Conservation (phyloP, 176 grass and related monocot genomes). For the Urochloa ruziziensis region DNA sequence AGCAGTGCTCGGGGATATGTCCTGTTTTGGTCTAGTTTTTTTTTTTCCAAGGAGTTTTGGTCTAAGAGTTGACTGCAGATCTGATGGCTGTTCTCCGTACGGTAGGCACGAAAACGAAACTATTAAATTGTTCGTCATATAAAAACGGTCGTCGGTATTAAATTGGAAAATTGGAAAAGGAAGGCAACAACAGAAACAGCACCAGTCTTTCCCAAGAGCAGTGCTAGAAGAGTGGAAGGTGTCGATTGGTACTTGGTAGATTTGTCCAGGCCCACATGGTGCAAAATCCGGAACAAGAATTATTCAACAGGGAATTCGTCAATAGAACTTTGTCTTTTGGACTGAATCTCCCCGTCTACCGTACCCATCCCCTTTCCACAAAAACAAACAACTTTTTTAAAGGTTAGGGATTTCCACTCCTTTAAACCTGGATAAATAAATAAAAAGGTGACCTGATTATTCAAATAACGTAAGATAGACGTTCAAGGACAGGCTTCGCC, state of each 20-base stretch:
- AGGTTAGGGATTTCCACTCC: not conserved
- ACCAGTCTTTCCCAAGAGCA: not conserved
- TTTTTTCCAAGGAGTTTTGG: not conserved
- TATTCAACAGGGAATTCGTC: slow-evolving; percentile 33
- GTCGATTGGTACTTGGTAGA: not conserved
- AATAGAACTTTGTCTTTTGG: not conserved
- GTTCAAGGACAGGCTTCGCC: not conserved
- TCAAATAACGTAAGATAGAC: slow-evolving; percentile 19
- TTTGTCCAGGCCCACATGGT: slow-evolving; percentile 20
- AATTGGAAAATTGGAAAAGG: not conserved
- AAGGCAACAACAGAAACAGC: not conserved
- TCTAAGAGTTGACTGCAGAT: not conserved
- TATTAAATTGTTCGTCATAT: not conserved
- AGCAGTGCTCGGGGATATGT: too few species aligned
- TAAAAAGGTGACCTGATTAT: not conserved
- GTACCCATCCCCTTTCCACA: not conserved
- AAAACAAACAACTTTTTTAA: slow-evolving; percentile 35
- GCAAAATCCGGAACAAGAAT: slow-evolving; percentile 16
- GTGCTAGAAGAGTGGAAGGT: not conserved
- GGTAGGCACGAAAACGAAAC: too few species aligned
- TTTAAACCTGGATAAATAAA: slow-evolving; percentile 5
- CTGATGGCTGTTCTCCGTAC: not conserved
- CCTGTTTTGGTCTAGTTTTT: too few species aligned
- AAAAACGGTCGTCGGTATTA: not conserved
- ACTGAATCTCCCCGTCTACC: slow-evolving; percentile 14